Conservation (phyloP, 768 basidiomycete genomes). For the Mrakia blollopis region DNA sequence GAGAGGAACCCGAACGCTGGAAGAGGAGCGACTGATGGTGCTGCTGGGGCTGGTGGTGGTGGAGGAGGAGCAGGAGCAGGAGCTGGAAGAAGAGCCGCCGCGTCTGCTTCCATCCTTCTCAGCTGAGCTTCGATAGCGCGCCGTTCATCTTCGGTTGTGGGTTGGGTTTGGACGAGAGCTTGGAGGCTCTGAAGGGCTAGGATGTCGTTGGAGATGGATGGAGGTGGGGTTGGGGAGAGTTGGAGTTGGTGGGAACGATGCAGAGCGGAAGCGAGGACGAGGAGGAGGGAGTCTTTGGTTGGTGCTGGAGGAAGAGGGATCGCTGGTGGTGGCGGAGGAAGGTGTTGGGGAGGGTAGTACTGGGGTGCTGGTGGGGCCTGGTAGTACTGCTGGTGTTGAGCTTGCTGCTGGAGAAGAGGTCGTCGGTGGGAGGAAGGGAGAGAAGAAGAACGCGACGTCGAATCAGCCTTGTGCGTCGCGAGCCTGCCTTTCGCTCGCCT, state of each 20-base stretch:
- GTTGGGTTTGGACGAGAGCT: not conserved
- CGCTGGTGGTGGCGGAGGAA: not conserved
- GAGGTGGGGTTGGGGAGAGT: not conserved
- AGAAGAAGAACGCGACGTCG: not conserved
- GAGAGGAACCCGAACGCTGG: not conserved
- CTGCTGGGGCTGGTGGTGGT: not conserved
- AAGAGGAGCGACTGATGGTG: not conserved
- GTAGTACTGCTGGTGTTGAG: not conserved
- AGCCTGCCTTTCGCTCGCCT: not conserved
- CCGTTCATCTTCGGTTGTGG: conserved; percentile 4
- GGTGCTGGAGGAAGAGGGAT: not conserved
- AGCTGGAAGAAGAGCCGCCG: conserved; percentile 2
- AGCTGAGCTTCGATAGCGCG: conserved; percentile 27
- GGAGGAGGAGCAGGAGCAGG: not conserved
- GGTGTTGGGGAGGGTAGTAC: not conserved
- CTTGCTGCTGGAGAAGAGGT: conserved; percentile 12
- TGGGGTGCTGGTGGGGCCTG: not conserved
- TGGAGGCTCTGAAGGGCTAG: not conserved
- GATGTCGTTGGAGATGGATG: conserved; percentile 14
- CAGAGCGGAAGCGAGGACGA: not conserved
- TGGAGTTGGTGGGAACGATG: not conserved
- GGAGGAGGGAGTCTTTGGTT: conserved; percentile 3
- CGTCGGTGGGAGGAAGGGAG: not conserved
- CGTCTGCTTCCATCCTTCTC: conserved; percentile 15
- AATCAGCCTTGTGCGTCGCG: not conserved